Evolutionary conservation across 345 rosid genomes (phyloP).

Genomic region (Abelmoschus esculentus): DNA sequence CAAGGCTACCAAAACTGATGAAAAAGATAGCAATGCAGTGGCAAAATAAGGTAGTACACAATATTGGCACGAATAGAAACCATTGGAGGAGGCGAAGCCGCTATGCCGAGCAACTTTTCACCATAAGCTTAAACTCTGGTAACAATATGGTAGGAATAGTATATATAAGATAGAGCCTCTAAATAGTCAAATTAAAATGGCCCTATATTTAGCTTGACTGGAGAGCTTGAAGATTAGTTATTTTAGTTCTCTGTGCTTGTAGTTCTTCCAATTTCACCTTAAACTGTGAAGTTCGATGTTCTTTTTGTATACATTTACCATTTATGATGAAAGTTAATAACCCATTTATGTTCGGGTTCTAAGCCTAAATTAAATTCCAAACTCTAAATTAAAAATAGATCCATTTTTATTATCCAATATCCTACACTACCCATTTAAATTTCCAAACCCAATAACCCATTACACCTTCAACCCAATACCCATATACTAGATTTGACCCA

Average conservation of each 20-base stretch:
- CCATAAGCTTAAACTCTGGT: not conserved
- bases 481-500: too few relatives aligned
- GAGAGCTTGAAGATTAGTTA: not conserved
- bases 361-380: too few relatives aligned
- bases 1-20: constrained; percentile 6
- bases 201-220: not conserved
- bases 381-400: too few relatives aligned
- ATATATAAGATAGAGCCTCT: not conserved
- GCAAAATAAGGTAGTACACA: not conserved
- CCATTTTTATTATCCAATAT: too few relatives aligned
- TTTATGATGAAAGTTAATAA: too few relatives aligned
- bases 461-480: too few relatives aligned
- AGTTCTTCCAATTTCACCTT: not conserved
- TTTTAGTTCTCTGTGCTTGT: not conserved
- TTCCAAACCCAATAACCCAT: too few relatives aligned
- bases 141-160: not conserved
- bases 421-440: too few relatives aligned
- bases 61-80: not conserved
- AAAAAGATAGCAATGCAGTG: not conserved
- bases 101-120: not conserved
- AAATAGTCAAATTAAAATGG: not conserved
- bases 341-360: too few relatives aligned
- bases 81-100: not conserved
- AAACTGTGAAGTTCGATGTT: not conserved
- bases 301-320: not conserved